Percentiles rank a stretch among this genome's conserved stretches.
Evolutionary conservation across 257 asterid genomes (phyloP).

Genomic region (Penstemon barbatus): DNA sequence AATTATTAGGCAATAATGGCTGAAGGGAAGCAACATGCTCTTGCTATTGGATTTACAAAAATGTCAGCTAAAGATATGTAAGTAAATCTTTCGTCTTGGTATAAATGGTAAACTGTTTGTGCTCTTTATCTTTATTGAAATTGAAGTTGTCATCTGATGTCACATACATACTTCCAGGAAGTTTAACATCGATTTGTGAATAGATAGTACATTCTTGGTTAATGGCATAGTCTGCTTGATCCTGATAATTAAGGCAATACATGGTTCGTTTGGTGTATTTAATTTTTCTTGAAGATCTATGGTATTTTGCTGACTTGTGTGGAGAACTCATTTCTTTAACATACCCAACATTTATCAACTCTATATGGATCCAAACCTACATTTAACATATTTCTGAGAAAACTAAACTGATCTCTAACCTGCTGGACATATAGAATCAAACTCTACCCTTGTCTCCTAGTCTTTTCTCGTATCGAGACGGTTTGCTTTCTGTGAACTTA

Average conservation of each 20-base stretch:
- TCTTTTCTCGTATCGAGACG: background rate
- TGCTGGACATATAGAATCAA: background rate
- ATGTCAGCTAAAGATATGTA: conserved; percentile 95
- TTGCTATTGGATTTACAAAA: conserved; percentile 96
- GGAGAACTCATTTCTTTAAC: background rate
- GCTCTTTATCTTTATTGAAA: background rate
- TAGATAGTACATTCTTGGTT: background rate
- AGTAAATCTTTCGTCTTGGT: conserved; percentile 39
- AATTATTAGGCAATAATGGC: conserved; percentile 92
- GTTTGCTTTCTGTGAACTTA: background rate
- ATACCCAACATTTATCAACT: background rate
- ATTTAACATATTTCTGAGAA: background rate
- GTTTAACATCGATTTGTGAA: conserved; percentile 4
- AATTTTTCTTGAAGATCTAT: background rate
- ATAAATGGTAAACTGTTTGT: conserved; percentile 5
- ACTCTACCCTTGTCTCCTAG: background rate
- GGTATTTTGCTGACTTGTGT: background rate
- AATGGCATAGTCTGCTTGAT: background rate
- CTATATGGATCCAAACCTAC: background rate
- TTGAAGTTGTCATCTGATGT: conserved; percentile 8
- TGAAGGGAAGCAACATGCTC: conserved; percentile 98
- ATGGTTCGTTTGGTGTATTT: background rate
- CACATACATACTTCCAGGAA: conserved; percentile 7
- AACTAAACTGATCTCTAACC: background rate
- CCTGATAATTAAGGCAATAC: conserved; percentile 1